These are phyloP conservation scores for Fomitopsis serialis DNA, from an alignment of 768 basidiomycete species.

Conservation along the genomic window DNA sequence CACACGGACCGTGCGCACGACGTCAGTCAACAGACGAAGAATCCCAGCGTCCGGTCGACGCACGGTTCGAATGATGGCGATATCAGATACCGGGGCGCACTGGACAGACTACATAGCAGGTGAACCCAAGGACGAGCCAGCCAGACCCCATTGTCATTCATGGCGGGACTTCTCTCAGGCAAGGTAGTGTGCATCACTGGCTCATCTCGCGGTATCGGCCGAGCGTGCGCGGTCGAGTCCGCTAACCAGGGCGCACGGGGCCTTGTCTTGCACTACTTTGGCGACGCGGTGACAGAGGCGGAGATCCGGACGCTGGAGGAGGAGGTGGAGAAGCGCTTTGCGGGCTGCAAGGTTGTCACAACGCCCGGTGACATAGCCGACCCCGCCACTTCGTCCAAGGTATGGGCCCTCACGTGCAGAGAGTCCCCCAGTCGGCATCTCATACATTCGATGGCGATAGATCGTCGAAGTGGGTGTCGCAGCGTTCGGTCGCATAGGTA, in stretches of 20 bases:
- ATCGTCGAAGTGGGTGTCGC: constrained; percentile 56
- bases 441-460: constrained; percentile 24
- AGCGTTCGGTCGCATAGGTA: constrained; percentile 60
- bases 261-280: constrained; percentile 63
- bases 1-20: constrained; percentile 8
- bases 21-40: neutral
- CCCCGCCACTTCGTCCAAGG: constrained; percentile 49
- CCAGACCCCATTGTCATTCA: neutral
- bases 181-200: constrained; percentile 72
- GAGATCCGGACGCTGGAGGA: constrained; percentile 42
- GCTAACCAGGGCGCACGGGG: constrained; percentile 60
- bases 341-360: constrained; percentile 34
- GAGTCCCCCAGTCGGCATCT: neutral
- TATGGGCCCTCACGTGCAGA: constrained; percentile 19
- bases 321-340: constrained; percentile 38
- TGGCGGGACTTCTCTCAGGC: constrained; percentile 35
- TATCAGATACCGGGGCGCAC: neutral
- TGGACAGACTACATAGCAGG: neutral
- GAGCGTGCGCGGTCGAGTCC: constrained; percentile 61
- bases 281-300: constrained; percentile 46
- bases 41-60: neutral
- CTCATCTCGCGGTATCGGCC: constrained; percentile 69
- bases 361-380: constrained; percentile 66
- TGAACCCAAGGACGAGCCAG: neutral
- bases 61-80: neutral